Evolutionary conservation across 1,284 basidiomycete species (phyloP).

Genomic region (Boletus sp.): DNA sequence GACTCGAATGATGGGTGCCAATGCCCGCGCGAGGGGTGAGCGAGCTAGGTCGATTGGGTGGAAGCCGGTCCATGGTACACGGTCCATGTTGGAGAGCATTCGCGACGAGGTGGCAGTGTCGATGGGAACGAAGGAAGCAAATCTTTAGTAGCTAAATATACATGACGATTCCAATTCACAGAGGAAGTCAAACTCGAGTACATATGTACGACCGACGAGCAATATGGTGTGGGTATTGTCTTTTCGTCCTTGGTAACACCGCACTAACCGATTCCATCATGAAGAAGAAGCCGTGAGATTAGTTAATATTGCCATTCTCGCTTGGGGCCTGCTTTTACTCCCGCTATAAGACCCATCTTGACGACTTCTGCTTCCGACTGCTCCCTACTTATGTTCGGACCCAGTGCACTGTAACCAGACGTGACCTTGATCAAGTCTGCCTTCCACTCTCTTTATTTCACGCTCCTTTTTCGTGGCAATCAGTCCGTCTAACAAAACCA

Average conservation of each 20-base stretch:
- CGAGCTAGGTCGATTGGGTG: conserved; percentile 43
- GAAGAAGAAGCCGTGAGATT: neutral
- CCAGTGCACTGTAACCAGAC: neutral
- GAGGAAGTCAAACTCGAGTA: neutral
- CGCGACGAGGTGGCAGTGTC: conserved; percentile 25
- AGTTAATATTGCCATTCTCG: conserved; percentile 6
- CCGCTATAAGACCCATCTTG: conserved; percentile 12
- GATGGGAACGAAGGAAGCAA: neutral
- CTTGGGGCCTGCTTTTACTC: neutral
- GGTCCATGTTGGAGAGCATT: conserved; percentile 33
- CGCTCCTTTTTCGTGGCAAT: conserved; percentile 8
- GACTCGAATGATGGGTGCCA: conserved; percentile 39
- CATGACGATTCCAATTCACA: neutral
- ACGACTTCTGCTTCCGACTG: neutral
- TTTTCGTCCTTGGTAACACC: conserved; percentile 11
- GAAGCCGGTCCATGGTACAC: conserved; percentile 31
- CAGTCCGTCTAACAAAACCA: neutral
- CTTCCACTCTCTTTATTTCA: conserved; percentile 12
- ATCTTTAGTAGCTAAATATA: neutral
- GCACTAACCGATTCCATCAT: conserved; percentile 5
- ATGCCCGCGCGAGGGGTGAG: conserved; percentile 42
- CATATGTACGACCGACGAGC: neutral
- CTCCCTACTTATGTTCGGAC: conserved; percentile 7
- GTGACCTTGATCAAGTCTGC: neutral
- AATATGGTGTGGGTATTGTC: neutral